These are phyloP conservation scores for Fusarium pininemorale DNA, from an alignment of 2,329 filamentous ascomycete species.

Conservation along the genomic window DNA sequence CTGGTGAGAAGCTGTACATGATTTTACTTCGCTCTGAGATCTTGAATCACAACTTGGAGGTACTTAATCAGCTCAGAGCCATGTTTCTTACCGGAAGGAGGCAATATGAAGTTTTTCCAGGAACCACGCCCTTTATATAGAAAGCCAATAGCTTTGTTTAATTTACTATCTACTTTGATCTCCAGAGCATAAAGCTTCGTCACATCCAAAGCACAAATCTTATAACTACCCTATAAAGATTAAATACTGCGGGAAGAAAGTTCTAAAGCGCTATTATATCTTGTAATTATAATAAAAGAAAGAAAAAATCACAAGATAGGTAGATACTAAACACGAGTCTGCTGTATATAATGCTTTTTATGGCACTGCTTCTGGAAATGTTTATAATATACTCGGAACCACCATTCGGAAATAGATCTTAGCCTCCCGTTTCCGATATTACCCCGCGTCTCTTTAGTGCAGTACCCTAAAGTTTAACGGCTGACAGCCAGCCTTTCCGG, in stretches of 20 bases:
- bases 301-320: fast-evolving
- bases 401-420: background rate
- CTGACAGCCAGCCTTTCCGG: background rate
- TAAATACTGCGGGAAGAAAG: fast-evolving
- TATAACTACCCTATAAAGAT: fast-evolving
- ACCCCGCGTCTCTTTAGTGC: background rate
- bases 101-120: background rate
- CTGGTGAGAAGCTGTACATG: fast-evolving
- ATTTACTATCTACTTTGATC: fast-evolving
- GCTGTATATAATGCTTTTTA: fast-evolving
- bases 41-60: fast-evolving
- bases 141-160: fast-evolving
- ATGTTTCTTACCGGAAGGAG: fast-evolving
- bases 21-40: background rate
- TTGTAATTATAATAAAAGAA: fast-evolving
- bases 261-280: fast-evolving
- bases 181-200: fast-evolving
- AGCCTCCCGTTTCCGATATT: background rate
- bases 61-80: fast-evolving
- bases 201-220: fast-evolving
- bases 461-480: fast-evolving
- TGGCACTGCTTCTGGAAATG: background rate
- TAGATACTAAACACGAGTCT: fast-evolving
- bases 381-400: background rate
- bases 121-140: fast-evolving